Evolutionary conservation across 2,329 filamentous ascomycete genomes (phyloP).

Genomic region (Mycosphaerella sp.): DNA sequence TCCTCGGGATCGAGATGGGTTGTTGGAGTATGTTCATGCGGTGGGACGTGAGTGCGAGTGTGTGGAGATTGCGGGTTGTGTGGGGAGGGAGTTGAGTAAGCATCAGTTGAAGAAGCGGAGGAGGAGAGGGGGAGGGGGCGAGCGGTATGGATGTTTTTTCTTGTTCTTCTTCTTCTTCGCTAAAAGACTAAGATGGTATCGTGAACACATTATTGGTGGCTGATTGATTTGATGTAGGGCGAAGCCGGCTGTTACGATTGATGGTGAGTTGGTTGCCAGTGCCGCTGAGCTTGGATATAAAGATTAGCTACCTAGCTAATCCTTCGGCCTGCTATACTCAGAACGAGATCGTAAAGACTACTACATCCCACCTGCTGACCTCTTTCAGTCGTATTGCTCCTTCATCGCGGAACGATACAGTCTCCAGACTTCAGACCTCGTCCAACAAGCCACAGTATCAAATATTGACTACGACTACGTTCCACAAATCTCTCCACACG

Average conservation of each 20-base stretch:
- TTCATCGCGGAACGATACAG: slow-evolving; percentile 38
- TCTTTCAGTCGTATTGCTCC: slow-evolving; percentile 41
- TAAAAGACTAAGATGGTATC: too few species aligned
- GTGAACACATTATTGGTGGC: too few species aligned
- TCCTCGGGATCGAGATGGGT: slow-evolving; percentile 62
- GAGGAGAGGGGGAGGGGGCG: slow-evolving; percentile 13
- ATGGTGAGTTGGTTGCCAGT: slow-evolving; percentile 14
- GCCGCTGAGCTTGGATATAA: too few species aligned
- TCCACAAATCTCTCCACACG: slow-evolving; percentile 37
- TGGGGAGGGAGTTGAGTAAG: slow-evolving; percentile 74
- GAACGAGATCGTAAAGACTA: slow-evolving; percentile 45
- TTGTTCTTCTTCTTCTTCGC: too few species aligned
- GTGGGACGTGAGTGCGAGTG: slow-evolving; percentile 57
- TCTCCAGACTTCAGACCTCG: slow-evolving; percentile 46
- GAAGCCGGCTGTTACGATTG: slow-evolving; percentile 34
- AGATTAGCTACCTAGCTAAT: too few species aligned
- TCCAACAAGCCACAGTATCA: slow-evolving; percentile 54
- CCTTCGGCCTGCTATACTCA: too few species aligned
- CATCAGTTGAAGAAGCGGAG: slow-evolving; percentile 63
- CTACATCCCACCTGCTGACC: slow-evolving; percentile 36
- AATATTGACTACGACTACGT: slow-evolving; percentile 56
- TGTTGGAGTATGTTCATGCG: slow-evolving; percentile 62
- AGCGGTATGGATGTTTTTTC: slow-evolving; percentile 11
- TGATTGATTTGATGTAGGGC: slow-evolving; percentile 3
- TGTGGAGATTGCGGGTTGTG: slow-evolving; percentile 64